Conservation (phyloP, 2,329 filamentous ascomycete species). For the Exophiala oligosperma region DNA sequence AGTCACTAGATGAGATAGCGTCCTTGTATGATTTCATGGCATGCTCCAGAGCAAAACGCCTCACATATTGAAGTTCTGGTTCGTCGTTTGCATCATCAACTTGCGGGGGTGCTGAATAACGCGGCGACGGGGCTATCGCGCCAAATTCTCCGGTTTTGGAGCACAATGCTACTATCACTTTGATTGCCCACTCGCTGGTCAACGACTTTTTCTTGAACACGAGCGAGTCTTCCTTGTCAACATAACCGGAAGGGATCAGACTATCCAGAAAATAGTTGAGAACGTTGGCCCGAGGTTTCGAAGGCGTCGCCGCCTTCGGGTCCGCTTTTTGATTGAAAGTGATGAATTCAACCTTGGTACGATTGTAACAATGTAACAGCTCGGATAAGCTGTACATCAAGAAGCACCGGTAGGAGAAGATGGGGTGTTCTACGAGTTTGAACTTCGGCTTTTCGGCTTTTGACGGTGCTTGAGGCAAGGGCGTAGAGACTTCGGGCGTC, state of each 20-base stretch:
- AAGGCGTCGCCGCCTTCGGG: constrained; percentile 78
- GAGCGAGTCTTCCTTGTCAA: constrained; percentile 65
- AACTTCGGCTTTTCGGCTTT: constrained; percentile 73
- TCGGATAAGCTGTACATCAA: constrained; percentile 89
- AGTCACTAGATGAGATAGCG: constrained; percentile 73
- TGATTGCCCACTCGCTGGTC: constrained; percentile 82
- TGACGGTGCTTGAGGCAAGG: constrained; percentile 40
- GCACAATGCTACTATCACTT: constrained; percentile 82
- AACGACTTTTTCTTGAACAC: constrained; percentile 79
- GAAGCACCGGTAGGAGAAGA: constrained; percentile 96
- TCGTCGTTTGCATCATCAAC: constrained; percentile 68
- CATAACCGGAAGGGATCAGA: constrained; percentile 66
- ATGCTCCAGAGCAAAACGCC: constrained; percentile 92
- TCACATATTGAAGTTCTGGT: constrained; percentile 82
- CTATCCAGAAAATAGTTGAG: constrained; percentile 90
- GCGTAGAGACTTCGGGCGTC: background rate
- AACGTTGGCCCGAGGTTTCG: constrained; percentile 88
- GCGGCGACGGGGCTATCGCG: constrained; percentile 31
- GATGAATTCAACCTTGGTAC: constrained; percentile 97
- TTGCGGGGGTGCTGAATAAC: constrained; percentile 46
- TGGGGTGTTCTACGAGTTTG: constrained; percentile 89
- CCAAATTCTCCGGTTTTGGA: constrained; percentile 80
- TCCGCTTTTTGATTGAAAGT: constrained; percentile 95
- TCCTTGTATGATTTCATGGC: constrained; percentile 90
- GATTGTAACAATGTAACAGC: constrained; percentile 85